Evolutionary conservation across 306 rosid genomes (phyloP), one percentile per base, ranked within the genome.

Genomic region (Clitoria ternatea): DNA sequence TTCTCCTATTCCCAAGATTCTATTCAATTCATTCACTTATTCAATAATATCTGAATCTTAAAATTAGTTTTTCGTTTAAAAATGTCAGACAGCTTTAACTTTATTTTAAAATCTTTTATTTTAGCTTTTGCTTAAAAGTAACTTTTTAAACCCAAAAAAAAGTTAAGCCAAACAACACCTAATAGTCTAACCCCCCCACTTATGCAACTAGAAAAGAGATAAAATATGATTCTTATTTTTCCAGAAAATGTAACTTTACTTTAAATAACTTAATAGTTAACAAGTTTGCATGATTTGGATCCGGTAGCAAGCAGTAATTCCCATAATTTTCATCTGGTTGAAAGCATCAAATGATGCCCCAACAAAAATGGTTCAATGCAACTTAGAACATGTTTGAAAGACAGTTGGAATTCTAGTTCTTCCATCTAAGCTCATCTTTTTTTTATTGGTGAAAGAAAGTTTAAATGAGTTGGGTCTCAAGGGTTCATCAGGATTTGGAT

Each of bases 241-340:
- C 14, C 13, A 23, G 26, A 61, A 50, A 70, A 7, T 11, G 12
- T 42, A 24, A 45, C 19, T 36, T 27, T n/a, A 13, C 22, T 26
- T 64, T 54, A 63, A 50, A 63, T 68, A 69, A 5, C 53, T 24
- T 44, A 36, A 81, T n/a, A n/a, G n/a, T n/a, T n/a, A n/a, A n/a
- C n/a, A n/a, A n/a, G n/a, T n/a, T n/a, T n/a, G n/a, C 10, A 61
- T 36, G 61, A 61, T 56, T 37, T 37, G 23, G 33, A 64, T 62
- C 69, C 14, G 54, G 47, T 42, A 54, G 53, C 73, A 67, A 47
- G 69, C 73, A 61, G 72, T 13, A 74, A 52, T 4, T 57, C 73
- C 73, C 32, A 54, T n/a, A 61, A 70, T 39, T 64, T 68, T 29
- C 47, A n/a, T 43, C 40, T 7, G 2, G 10, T 64, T 53, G 45